Conservation (phyloP, 2,329 filamentous ascomycete species). For the Zymoseptoria ardabiliae region DNA sequence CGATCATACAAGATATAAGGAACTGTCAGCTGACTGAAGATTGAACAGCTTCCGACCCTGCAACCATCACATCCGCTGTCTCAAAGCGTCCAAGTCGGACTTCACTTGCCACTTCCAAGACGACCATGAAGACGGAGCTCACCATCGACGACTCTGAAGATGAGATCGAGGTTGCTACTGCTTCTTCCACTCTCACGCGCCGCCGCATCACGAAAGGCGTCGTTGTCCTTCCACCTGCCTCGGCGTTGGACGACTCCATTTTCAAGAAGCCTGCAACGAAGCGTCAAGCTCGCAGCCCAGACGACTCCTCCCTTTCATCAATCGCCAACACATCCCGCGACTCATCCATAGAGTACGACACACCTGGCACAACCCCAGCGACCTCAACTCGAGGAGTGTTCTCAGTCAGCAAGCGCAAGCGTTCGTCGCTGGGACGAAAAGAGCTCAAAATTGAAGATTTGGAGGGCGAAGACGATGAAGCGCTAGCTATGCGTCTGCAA, state of each 20-base stretch:
- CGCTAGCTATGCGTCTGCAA: constrained; percentile 28
- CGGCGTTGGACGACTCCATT: constrained; percentile 12
- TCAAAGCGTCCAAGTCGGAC: not conserved
- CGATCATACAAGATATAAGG: not conserved
- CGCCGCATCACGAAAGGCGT: constrained; percentile 12
- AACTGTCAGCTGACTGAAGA: not conserved
- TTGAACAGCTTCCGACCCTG: not conserved
- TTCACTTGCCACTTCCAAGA: not conserved
- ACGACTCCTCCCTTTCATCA: constrained; percentile 18
- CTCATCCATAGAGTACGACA: constrained; percentile 49
- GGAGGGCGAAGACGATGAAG: constrained; percentile 23
- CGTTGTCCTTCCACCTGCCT: constrained; percentile 8
- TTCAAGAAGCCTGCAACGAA: constrained; percentile 13
- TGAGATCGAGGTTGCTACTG: constrained; percentile 9
- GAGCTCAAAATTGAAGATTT: constrained; percentile 21
- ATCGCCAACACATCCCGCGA: constrained; percentile 28
- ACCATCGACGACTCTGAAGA: constrained; percentile 7
- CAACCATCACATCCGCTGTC: not conserved
- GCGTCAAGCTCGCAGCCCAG: constrained; percentile 13
- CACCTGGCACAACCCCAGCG: constrained; percentile 55
- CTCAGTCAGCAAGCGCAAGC: constrained; percentile 25
- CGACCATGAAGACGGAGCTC: not conserved
- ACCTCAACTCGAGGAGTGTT: constrained; percentile 32
- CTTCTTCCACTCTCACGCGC: not conserved
- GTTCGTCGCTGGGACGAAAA: constrained; percentile 21